phyloP scores from a whole-genome alignment of 345 rosid genomes.

The Eucalyptus erythrocorys region DNA sequence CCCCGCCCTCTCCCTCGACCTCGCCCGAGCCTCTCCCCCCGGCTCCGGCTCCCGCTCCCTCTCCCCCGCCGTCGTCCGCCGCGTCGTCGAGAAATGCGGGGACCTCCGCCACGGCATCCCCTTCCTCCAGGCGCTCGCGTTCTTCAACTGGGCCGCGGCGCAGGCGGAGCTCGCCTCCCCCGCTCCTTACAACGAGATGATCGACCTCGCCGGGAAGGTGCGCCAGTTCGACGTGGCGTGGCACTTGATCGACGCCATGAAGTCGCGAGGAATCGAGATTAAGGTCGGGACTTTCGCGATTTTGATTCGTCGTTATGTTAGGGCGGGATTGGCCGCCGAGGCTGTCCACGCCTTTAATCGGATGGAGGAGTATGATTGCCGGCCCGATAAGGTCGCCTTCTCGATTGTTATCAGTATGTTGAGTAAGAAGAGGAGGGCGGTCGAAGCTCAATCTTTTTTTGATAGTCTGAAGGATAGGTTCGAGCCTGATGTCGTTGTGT shows the following conservation, averaged over 20 bases:
- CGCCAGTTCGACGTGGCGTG: slow-evolving; percentile 71
- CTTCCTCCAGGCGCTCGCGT: slow-evolving; percentile 48
- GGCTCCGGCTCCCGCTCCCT: slow-evolving; percentile 21
- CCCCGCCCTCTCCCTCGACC: slow-evolving; percentile 50
- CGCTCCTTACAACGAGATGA: slow-evolving; percentile 74
- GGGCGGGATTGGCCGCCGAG: slow-evolving; percentile 79
- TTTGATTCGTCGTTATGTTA: slow-evolving; percentile 71
- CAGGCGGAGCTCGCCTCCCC: slow-evolving; percentile 25
- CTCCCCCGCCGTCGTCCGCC: slow-evolving; percentile 37
- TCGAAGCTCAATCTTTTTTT: slow-evolving; percentile 77
- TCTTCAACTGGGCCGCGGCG: slow-evolving; percentile 79
- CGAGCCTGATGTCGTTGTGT: slow-evolving; percentile 64
- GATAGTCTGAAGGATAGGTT: slow-evolving; percentile 48
- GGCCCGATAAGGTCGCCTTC: slow-evolving; percentile 66
- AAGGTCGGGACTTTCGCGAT: slow-evolving; percentile 49
- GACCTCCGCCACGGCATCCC: slow-evolving; percentile 77
- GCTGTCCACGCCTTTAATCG: slow-evolving; percentile 88
- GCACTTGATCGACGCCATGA: slow-evolving; percentile 67
- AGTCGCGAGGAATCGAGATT: slow-evolving; percentile 40
- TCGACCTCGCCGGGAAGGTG: slow-evolving; percentile 74
- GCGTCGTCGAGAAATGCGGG: slow-evolving; percentile 56
- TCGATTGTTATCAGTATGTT: slow-evolving; percentile 58
- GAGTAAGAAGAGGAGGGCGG: slow-evolving; percentile 62
- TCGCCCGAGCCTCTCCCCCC: slow-evolving; percentile 32
- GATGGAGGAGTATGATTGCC: slow-evolving; percentile 84